Evolutionary conservation across 768 basidiomycete genomes (phyloP).

Genomic region (Lactarius pseudohatsudake): DNA sequence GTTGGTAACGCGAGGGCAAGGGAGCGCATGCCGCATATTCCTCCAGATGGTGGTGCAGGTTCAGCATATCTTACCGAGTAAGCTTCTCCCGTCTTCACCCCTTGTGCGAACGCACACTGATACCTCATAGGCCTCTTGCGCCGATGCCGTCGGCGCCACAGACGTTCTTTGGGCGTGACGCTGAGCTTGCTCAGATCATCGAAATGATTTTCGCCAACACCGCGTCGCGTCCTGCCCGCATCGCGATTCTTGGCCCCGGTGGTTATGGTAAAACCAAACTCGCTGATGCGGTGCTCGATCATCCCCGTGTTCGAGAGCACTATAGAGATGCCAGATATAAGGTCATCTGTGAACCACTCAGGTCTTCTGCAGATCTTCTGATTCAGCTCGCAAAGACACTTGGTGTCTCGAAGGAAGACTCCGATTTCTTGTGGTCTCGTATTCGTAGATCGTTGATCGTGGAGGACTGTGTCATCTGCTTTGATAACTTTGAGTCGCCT

Average conservation of each 20-base stretch:
- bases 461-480: conserved; percentile 35
- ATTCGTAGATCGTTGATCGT: conserved; percentile 10
- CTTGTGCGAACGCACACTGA: neutral
- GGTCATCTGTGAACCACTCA: conserved; percentile 38
- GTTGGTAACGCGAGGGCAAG: too few species aligned
- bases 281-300: neutral
- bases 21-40: too few species aligned
- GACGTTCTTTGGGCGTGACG: neutral
- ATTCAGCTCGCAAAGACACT: conserved; percentile 28
- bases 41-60: neutral
- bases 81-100: neutral
- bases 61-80: neutral
- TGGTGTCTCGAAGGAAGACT: neutral
- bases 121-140: neutral
- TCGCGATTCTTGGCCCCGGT: neutral
- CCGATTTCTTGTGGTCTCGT: neutral
- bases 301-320: neutral
- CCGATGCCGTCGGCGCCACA: neutral
- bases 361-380: conserved; percentile 31
- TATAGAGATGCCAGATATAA: conserved; percentile 32
- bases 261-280: neutral
- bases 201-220: neutral
- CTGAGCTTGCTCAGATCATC: neutral
- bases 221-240: neutral
- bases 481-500: conserved; percentile 45